These are phyloP conservation scores for Cytospora schulzeri DNA, from an alignment of 2,329 filamentous ascomycete species.

Conservation along the genomic window DNA sequence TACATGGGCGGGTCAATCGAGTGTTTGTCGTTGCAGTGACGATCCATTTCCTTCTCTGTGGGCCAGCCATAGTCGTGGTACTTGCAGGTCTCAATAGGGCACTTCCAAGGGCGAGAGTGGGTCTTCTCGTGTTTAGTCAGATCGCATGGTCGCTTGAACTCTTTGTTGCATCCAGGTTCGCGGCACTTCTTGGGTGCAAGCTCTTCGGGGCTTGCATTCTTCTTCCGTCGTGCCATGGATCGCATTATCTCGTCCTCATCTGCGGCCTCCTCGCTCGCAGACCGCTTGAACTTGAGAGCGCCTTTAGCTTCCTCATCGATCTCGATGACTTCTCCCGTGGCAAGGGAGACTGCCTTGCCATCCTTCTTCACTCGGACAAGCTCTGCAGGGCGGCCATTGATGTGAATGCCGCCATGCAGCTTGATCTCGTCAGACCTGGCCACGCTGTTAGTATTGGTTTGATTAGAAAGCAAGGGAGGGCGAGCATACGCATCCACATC, in stretches of 20 bases:
- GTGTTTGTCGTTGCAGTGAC: conserved; percentile 96
- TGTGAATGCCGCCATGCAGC: conserved; percentile 77
- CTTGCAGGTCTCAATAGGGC: conserved; percentile 78
- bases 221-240: conserved; percentile 95
- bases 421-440: conserved; percentile 67
- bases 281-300: conserved; percentile 63
- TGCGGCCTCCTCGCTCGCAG: conserved; percentile 68
- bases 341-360: conserved; percentile 77
- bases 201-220: conserved; percentile 85
- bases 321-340: conserved; percentile 67
- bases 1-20: conserved; percentile 77
- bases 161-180: conserved; percentile 77
- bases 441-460: conserved; percentile 33
- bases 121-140: conserved; percentile 98
- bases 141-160: conserved; percentile 96
- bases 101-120: conserved; percentile 96
- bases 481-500: conserved; percentile 59
- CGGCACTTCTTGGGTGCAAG: conserved; percentile 78
- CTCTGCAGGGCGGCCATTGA: conserved; percentile 81
- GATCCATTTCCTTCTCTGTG: conserved; percentile 95
- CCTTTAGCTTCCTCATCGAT: conserved; percentile 50
- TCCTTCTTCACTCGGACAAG: conserved; percentile 81
- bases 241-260: conserved; percentile 83
- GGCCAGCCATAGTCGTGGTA: conserved; percentile 91
- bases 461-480: conserved; percentile 25